Conservation (phyloP, 306 rosid genomes). For the Glycine latifolia region DNA sequence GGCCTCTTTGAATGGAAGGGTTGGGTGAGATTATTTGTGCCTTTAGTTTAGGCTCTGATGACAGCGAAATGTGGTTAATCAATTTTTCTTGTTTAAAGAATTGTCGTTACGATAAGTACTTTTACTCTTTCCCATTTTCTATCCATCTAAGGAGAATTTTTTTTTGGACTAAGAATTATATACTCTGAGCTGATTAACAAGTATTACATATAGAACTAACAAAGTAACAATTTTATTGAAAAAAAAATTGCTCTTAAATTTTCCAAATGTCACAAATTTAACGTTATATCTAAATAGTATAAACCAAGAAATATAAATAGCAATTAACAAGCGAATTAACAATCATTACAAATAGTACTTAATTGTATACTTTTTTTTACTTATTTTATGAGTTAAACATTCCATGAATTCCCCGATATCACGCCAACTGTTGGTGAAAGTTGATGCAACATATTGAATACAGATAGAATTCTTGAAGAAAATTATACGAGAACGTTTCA, state of each 20-base stretch:
- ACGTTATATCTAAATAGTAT: background rate
- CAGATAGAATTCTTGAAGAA: too few species aligned
- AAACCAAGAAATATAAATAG: background rate
- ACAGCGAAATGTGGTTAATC: background rate
- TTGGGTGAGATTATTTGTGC: conserved; percentile 10
- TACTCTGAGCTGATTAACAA: too few species aligned
- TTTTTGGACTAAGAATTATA: background rate
- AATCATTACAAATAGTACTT: too few species aligned
- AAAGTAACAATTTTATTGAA: background rate
- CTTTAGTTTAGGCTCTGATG: background rate
- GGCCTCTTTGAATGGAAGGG: background rate
- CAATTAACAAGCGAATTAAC: too few species aligned
- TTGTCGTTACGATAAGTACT: background rate
- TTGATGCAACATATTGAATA: too few species aligned
- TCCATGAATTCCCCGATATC: background rate
- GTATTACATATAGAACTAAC: background rate
- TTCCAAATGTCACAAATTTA: background rate
- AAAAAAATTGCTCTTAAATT: background rate
- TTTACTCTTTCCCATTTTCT: background rate
- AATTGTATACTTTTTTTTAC: too few species aligned
- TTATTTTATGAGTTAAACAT: too few species aligned
- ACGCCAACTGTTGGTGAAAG: background rate
- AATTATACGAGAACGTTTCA: too few species aligned
- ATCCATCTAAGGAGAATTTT: too few species aligned
- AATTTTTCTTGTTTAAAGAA: background rate